Percentiles rank a stretch among this genome's conserved stretches.
These are phyloP conservation scores for Fusarium anguioides DNA, from an alignment of 2,329 filamentous ascomycete species.

Conservation along the genomic window DNA sequence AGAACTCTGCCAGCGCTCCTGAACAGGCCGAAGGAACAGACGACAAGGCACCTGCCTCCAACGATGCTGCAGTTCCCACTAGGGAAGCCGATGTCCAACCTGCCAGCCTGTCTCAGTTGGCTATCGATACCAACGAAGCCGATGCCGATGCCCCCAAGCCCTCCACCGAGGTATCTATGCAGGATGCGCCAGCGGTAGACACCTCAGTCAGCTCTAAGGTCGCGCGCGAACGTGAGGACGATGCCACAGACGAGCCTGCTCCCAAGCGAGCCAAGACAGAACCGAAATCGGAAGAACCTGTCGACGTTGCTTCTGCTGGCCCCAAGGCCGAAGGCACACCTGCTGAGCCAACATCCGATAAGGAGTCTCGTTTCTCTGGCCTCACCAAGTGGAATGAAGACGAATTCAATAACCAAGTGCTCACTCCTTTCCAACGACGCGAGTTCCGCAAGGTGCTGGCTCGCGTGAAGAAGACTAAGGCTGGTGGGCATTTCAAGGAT, in stretches of 20 bases:
- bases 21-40: slow-evolving; percentile 31
- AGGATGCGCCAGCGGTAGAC: slow-evolving; percentile 54
- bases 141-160: slow-evolving; percentile 42
- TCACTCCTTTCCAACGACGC: slow-evolving; percentile 69
- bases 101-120: slow-evolving; percentile 54
- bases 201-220: slow-evolving; percentile 65
- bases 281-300: slow-evolving; percentile 56
- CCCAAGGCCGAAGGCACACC: slow-evolving; percentile 28
- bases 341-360: slow-evolving; percentile 40
- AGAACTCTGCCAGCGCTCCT: slow-evolving; percentile 32
- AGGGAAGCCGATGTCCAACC: slow-evolving; percentile 53
- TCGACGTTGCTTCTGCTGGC: slow-evolving; percentile 12
- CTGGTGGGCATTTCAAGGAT: slow-evolving; percentile 78
- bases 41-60: slow-evolving; percentile 23
- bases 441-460: slow-evolving; percentile 74
- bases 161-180: slow-evolving; percentile 62
- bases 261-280: slow-evolving; percentile 86
- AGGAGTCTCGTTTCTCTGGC: slow-evolving; percentile 44
- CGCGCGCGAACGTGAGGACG: slow-evolving; percentile 81
- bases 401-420: slow-evolving; percentile 58
- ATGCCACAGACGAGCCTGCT: slow-evolving; percentile 71
- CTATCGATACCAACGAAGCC: slow-evolving; percentile 51
- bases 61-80: slow-evolving; percentile 39
- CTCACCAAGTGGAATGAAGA: slow-evolving; percentile 56
- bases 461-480: slow-evolving; percentile 87